phyloP scores from a whole-genome alignment of 352 stramenopile genomes.

The Globisporangium paroecandrum region DNA sequence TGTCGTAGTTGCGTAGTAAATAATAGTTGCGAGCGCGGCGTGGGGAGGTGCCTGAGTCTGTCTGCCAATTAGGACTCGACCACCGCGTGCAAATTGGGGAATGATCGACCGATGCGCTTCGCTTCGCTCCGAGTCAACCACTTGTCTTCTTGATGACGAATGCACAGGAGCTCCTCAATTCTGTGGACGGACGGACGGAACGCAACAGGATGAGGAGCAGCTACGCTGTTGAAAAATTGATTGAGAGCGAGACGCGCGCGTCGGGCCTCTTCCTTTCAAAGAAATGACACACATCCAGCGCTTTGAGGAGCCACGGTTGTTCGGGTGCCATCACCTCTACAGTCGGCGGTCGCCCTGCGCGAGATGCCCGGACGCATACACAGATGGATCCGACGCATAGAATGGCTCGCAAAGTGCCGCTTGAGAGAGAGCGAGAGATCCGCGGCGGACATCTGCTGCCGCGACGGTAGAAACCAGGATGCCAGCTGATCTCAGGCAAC shows the following conservation, averaged over 20 bases:
- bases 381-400: too few relatives aligned
- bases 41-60: neutral
- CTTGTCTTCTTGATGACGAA: neutral
- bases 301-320: neutral
- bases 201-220: neutral
- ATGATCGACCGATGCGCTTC: neutral
- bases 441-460: slow-evolving; percentile 17
- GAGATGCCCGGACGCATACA: neutral
- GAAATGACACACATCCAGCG: neutral
- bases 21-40: slow-evolving; percentile 12
- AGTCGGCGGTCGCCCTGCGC: neutral
- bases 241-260: slow-evolving; percentile 7
- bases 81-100: slow-evolving; percentile 3
- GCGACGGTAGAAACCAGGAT: slow-evolving; percentile 4
- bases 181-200: neutral
- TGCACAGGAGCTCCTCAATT: neutral
- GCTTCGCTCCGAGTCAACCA: neutral
- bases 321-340: slow-evolving; percentile 3
- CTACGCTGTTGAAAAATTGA: neutral
- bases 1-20: slow-evolving; percentile 2
- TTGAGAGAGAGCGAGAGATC: slow-evolving; percentile 8
- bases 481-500: slow-evolving; percentile 18
- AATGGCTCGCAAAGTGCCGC: too few relatives aligned
- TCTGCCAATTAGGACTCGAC: neutral
- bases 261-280: slow-evolving; percentile 5